Base-by-base conservation (phyloP, 2,329 filamentous ascomycete genomes). In the Arthrobotrys sinensis region DNA sequence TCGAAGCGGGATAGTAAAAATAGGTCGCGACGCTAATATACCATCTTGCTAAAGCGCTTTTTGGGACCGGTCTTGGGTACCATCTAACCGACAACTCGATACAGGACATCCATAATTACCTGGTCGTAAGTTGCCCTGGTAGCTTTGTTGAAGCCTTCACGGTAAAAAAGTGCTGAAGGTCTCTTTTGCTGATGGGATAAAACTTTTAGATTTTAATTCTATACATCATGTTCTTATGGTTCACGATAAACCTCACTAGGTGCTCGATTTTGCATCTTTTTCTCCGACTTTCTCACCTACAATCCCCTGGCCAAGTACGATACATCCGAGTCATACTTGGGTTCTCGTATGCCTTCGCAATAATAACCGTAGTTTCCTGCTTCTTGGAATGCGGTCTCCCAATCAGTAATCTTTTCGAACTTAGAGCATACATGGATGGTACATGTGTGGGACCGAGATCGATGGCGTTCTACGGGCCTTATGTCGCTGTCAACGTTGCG, bases 21-120 rank as follows among this genome's bases (percentile, higher is more conserved):
- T 34, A 6, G 19, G n/a, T 38, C 14, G 28, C 16, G 4, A 28
- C 7, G 46, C 16, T 67, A 43, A 67, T 21, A 28, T 5, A 43
- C 32, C n/a, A 19, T n/a, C 10, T 2, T 21, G 6, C 16, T 67
- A n/a, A 60, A 68, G 72, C 48, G 16, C 45, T 68, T 8, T 69
- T 70, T 55, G 63, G 60, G 14, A 76, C 72, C n/a, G 72, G 72
- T 46, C 64, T 76, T 11, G 72, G 72, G n/a, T 76, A 69, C 48
- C 72, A 76, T 48, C 24, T 76, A 5, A 55, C 43, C 16, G 72
- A 76, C 24, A 66, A 57, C 43, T 68, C 72, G 6, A 76, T 63
- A 57, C 34, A 53, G 28, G 72, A 76, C 38, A 36, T 76, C 19
- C 53, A 53, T 14, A 62, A 38, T 36, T 68, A 57, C 28, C 24